These are phyloP conservation scores for Gloeophyllum trabeum DNA, from an alignment of 768 basidiomycete species.

Conservation along the genomic window DNA sequence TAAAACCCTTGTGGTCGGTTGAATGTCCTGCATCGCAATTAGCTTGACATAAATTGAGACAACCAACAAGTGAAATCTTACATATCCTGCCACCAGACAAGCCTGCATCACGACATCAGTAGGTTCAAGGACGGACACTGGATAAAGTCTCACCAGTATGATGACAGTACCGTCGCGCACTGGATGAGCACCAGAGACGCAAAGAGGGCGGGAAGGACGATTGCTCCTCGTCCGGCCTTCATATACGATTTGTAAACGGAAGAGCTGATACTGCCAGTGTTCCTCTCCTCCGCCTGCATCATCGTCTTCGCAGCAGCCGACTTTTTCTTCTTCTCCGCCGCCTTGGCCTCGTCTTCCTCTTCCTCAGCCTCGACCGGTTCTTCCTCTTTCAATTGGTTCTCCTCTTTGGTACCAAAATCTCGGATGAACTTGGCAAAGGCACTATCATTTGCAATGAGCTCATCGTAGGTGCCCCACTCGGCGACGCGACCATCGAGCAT, in stretches of 20 bases:
- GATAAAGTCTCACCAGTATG: slow-evolving; percentile 49
- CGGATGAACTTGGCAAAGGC: slow-evolving; percentile 64
- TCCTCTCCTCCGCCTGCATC: slow-evolving; percentile 82
- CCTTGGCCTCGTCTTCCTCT: slow-evolving; percentile 19
- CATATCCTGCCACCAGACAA: slow-evolving; percentile 80
- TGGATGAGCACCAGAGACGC: slow-evolving; percentile 56
- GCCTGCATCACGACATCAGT: slow-evolving; percentile 25
- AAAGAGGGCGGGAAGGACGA: slow-evolving; percentile 57
- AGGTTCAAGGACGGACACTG: slow-evolving; percentile 2
- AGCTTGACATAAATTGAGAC: slow-evolving; percentile 1
- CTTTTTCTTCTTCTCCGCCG: slow-evolving; percentile 25
- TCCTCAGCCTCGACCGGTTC: slow-evolving; percentile 28
- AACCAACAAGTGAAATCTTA: slow-evolving; percentile 19
- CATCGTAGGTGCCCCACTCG: slow-evolving; percentile 70
- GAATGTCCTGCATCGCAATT: slow-evolving; percentile 33
- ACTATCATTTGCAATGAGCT: slow-evolving; percentile 52
- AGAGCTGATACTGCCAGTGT: slow-evolving; percentile 56
- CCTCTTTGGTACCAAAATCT: slow-evolving; percentile 69
- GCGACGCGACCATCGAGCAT: slow-evolving; percentile 67
- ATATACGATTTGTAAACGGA: slow-evolving; percentile 52
- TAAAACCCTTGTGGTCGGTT: slow-evolving; percentile 55
- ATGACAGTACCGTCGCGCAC: slow-evolving; percentile 56
- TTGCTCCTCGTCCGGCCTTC: slow-evolving; percentile 51
- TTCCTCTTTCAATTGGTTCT: slow-evolving; percentile 34
- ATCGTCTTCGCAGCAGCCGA: slow-evolving; percentile 35